Percentiles rank a stretch among this genome's conserved stretches.
Conservation (phyloP, 345 rosid genomes). For the Microcos paniculata region DNA sequence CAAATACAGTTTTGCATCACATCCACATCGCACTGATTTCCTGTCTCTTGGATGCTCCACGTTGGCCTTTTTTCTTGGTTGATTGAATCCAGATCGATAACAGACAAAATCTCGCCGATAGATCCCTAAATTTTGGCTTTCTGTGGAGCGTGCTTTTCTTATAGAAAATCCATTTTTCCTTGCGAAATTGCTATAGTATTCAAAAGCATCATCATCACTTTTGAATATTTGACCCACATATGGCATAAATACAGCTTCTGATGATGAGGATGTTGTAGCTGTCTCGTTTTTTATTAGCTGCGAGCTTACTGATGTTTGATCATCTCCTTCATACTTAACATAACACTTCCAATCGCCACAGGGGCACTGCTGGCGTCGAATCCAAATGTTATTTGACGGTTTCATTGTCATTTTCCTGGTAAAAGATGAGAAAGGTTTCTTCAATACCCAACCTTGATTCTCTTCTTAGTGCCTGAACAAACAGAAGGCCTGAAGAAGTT, state of each 20-base stretch:
- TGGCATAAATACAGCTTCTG: constrained; percentile 62
- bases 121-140: constrained; percentile 81
- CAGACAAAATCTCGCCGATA: constrained; percentile 94
- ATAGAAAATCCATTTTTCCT: constrained; percentile 87
- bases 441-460: constrained; percentile 17
- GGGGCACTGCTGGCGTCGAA: constrained; percentile 84
- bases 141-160: constrained; percentile 87
- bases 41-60: constrained; percentile 95
- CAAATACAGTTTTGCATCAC: constrained; percentile 86
- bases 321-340: constrained; percentile 62
- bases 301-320: constrained; percentile 45
- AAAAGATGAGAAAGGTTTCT: constrained; percentile 12
- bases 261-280: constrained; percentile 36
- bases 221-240: constrained; percentile 86
- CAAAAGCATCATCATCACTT: constrained; percentile 83
- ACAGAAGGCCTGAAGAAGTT: background rate
- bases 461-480: constrained; percentile 20
- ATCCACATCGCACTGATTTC: constrained; percentile 89
- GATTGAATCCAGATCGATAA: constrained; percentile 91
- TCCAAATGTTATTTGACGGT: constrained; percentile 76
- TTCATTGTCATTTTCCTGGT: constrained; percentile 44
- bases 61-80: constrained; percentile 82
- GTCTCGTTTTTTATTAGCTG: constrained; percentile 55
- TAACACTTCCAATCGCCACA: constrained; percentile 98
- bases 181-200: constrained; percentile 79